Evolutionary conservation across 805 yeast genomes (phyloP).

Genomic region (Saturnispora kantuleensis): DNA sequence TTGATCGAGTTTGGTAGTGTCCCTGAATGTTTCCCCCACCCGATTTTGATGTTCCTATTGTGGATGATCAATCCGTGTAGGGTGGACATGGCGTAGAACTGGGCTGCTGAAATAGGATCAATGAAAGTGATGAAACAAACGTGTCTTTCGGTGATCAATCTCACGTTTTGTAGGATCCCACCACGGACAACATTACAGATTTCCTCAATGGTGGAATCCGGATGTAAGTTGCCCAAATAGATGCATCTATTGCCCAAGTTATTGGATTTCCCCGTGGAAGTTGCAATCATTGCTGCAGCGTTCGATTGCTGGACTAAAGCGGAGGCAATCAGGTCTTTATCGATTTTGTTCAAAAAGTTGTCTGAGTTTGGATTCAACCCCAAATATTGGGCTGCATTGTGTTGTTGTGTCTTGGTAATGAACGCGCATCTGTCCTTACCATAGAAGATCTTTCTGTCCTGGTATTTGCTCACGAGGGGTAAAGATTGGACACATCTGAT

Average conservation of each 20-base stretch:
- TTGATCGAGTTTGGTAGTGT: slow-evolving; percentile 80
- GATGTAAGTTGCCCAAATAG: slow-evolving; percentile 82
- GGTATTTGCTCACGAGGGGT: slow-evolving; percentile 59
- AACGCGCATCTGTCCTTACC: slow-evolving; percentile 95
- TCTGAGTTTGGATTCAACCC: slow-evolving; percentile 88
- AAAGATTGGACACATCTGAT: slow-evolving; percentile 72
- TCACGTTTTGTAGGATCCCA: slow-evolving; percentile 77
- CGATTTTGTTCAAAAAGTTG: slow-evolving; percentile 52
- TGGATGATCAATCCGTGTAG: slow-evolving; percentile 82
- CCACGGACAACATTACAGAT: slow-evolving; percentile 95
- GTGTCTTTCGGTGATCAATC: slow-evolving; percentile 74
- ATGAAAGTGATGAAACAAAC: slow-evolving; percentile 92
- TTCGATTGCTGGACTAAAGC: slow-evolving; percentile 88
- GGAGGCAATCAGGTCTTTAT: slow-evolving; percentile 52
- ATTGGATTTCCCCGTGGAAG: slow-evolving; percentile 86
- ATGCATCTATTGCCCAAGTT: slow-evolving; percentile 92
- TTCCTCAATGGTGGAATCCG: slow-evolving; percentile 81
- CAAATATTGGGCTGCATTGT: slow-evolving; percentile 89
- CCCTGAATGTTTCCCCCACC: slow-evolving; percentile 98
- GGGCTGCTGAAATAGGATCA: slow-evolving; percentile 96
- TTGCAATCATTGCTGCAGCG: slow-evolving; percentile 96
- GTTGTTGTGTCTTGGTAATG: slow-evolving; percentile 91
- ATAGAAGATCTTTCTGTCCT: slow-evolving; percentile 70
- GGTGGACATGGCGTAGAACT: slow-evolving; percentile 89
- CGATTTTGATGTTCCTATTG: slow-evolving; percentile 78